phyloP scores from a whole-genome alignment of 2,329 filamentous ascomycete genomes.

The Xylaria sp. region DNA sequence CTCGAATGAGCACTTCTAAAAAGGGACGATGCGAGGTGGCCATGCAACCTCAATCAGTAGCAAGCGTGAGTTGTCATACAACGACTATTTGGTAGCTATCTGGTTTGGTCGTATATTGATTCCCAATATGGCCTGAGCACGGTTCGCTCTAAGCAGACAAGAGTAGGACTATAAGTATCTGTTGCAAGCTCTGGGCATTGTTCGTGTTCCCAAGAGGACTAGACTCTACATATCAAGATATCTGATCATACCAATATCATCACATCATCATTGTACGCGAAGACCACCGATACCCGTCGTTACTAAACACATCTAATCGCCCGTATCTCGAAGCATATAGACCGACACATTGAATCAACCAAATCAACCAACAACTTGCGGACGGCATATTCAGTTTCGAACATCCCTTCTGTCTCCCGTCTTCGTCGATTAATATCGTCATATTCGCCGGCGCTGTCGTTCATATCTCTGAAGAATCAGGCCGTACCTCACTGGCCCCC shows the following conservation, averaged over 20 bases:
- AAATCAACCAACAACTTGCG: conserved; percentile 23
- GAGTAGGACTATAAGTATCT: conserved; percentile 40
- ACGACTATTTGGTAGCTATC: conserved; percentile 44
- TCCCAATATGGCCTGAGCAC: conserved; percentile 44
- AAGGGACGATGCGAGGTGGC: conserved; percentile 46
- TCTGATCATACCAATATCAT: not conserved
- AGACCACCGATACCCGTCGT: conserved; percentile 6
- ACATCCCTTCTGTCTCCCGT: not conserved
- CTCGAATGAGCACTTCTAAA: conserved; percentile 46
- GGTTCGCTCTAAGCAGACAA: conserved; percentile 6
- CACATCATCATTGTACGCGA: conserved; percentile 11
- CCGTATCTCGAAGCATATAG: conserved; percentile 17
- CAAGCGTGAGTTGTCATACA: conserved; percentile 48
- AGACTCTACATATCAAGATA: conserved; percentile 10
- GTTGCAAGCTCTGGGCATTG: conserved; percentile 25
- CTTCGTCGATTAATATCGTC: conserved; percentile 22
- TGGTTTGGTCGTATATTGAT: conserved; percentile 45
- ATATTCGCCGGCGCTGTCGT: conserved; percentile 28
- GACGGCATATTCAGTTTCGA: conserved; percentile 19
- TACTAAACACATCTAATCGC: conserved; percentile 10
- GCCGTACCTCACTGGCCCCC: conserved; percentile 10
- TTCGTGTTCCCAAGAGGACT: conserved; percentile 16
- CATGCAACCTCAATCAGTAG: conserved; percentile 51
- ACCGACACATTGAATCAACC: conserved; percentile 7
- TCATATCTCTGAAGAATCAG: conserved; percentile 21